These are phyloP conservation scores for Lactifluus piperatus DNA, from an alignment of 768 basidiomycete species.

Conservation along the genomic window DNA sequence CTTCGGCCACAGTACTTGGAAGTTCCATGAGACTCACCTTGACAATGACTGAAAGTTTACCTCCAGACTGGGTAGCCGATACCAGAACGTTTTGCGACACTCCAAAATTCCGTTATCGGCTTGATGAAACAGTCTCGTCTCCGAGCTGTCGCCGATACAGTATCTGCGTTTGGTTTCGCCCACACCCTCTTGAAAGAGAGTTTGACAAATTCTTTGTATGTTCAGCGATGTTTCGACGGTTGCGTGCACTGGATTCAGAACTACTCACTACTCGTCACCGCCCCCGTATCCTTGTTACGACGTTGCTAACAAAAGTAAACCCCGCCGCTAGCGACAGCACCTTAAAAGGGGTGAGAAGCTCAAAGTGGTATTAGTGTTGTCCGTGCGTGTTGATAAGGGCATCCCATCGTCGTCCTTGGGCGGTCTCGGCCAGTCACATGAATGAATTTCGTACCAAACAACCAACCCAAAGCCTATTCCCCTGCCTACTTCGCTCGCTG, in stretches of 20 bases:
- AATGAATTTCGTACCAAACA: neutral
- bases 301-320: neutral
- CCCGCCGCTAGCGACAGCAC: neutral
- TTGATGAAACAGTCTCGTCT: neutral
- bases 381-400: neutral
- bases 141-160: neutral
- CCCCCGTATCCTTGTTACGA: neutral
- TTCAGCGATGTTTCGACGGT: neutral
- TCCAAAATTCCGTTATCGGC: neutral
- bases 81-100: neutral
- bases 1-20: neutral
- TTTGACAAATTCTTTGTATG: neutral
- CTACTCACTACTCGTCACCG: neutral
- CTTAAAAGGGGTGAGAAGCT: neutral
- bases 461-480: neutral
- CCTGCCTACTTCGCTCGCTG: neutral
- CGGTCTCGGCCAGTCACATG: neutral
- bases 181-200: neutral
- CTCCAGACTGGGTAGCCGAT: neutral
- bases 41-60: neutral
- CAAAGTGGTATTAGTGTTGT: neutral
- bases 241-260: no score
- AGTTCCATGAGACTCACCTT: neutral
- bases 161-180: neutral
- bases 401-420: neutral